A percentile compares a stretch with the other conserved stretches of the same genome.
phyloP scores from a whole-genome alignment of 202 grass and related monocot species.

The Panicum virgatum region DNA sequence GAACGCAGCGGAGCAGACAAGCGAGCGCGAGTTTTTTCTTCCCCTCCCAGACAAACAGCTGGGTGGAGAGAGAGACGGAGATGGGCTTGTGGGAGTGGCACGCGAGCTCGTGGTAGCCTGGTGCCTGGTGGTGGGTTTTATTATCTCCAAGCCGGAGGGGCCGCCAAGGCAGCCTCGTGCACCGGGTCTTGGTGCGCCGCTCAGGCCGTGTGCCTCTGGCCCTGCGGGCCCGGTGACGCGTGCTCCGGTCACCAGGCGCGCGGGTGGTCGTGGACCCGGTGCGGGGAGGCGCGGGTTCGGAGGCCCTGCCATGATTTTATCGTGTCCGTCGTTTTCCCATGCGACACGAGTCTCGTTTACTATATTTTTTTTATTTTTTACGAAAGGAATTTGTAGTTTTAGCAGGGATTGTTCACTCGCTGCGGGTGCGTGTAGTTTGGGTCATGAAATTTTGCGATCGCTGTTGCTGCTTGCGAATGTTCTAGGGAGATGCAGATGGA shows the following conservation, averaged over 20 bases:
- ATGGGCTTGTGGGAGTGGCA: neutral
- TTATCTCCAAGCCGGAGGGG: slow-evolving; percentile 2
- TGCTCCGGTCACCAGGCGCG: neutral
- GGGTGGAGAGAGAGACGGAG: neutral
- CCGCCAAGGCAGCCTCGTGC: neutral
- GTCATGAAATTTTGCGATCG: too few species aligned
- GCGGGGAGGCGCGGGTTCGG: neutral
- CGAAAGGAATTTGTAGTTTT: neutral
- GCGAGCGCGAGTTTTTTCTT: neutral
- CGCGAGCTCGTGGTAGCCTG: slow-evolving; percentile 18
- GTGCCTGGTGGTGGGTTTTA: slow-evolving; percentile 2
- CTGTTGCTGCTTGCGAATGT: too few species aligned
- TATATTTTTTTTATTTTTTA: neutral
- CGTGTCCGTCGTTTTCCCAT: slow-evolving; percentile 39
- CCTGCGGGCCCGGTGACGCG: neutral
- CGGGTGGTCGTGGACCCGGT: neutral
- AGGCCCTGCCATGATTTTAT: slow-evolving; percentile 47
- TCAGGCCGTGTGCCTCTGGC: too few species aligned
- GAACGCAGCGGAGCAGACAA: neutral
- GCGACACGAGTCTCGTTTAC: neutral
- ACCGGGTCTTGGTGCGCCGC: neutral
- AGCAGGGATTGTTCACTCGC: neutral
- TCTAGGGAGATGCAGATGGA: too few species aligned
- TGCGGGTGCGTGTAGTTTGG: neutral
- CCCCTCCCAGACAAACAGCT: neutral